Evolutionary conservation across 768 basidiomycete genomes (phyloP), one percentile per base, ranked within the genome.

Genomic region (Omphalotus guepiniiformis): DNA sequence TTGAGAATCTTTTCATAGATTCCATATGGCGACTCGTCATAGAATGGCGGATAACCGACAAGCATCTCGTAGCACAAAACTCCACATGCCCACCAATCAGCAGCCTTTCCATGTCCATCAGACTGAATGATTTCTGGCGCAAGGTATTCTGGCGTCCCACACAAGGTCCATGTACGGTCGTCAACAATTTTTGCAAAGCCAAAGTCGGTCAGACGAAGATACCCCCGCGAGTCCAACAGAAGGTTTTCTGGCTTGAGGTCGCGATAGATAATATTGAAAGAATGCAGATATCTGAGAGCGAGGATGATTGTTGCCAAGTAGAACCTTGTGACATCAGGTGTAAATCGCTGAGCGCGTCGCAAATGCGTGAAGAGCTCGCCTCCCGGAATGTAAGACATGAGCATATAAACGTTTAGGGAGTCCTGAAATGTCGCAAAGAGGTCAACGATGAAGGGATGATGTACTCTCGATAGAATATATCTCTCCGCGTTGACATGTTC

Each of bases 61-160:
- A 99, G 80, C 93, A 98, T 97, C 65, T 99, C 96, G 63, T 95
- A 99, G 64, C 90, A 92, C 28, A 99, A 74, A 38, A 98, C 89
- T 16, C 96, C 96, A 58, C 93, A 87, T 7, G 96, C 95, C 96
- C 96, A 99, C 93, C 93, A 99, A 63, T 99, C 95, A 5, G 93
- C 94, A 7, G 94, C 93, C 64, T 96, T 95, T 9, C 93, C 93
- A 65, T 99, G 96, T 9, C 96, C 96, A 53, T 95, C 93, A 5
- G 91, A 93, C 59, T 95, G 87, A 49, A 99, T 96, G 49, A 99
- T 96, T 68, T 99, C 96, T 16, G 96, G 96, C 2, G 96, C 95
- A 29, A 99, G 83, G 62, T 99, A 98, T 67, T 94, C 92, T 16
- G 93, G 92, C 8, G 92, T 95, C 28, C 92, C 92, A 58, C 96